Conservation (phyloP, 768 basidiomycete genomes). For the Tricholoma matsutake region DNA sequence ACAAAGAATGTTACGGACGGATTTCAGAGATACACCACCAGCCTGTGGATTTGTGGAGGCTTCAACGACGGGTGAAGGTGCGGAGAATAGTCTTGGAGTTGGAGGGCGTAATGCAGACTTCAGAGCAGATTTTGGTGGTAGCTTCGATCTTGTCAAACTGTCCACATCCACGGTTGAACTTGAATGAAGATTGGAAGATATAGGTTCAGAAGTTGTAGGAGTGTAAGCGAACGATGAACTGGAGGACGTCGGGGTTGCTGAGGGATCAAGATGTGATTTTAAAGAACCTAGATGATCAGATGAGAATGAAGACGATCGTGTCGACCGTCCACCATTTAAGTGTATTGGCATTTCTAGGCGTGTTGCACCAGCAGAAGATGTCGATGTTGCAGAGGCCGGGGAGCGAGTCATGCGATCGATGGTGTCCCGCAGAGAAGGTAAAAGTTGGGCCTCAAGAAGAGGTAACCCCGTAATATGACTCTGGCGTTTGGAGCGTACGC, state of each 20-base stretch:
- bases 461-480: conserved; percentile 53
- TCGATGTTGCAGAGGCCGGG: conserved; percentile 31
- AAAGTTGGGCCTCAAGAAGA: conserved; percentile 57
- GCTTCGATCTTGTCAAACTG: conserved; percentile 28
- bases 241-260: neutral
- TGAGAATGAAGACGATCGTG: conserved; percentile 15
- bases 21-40: conserved; percentile 23
- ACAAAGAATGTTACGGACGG: conserved; percentile 29
- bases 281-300: conserved; percentile 2
- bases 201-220: neutral
- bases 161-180: conserved; percentile 16
- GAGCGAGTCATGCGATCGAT: conserved; percentile 70
- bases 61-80: conserved; percentile 1
- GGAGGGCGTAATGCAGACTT: conserved; percentile 40
- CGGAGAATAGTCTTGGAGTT: conserved; percentile 24
- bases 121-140: conserved; percentile 29
- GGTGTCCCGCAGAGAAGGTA: conserved; percentile 71
- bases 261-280: neutral
- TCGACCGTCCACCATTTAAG: conserved; percentile 5
- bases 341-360: conserved; percentile 9
- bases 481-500: conserved; percentile 26
- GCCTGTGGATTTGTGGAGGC: conserved; percentile 8
- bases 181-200: conserved; percentile 6
- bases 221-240: neutral
- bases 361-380: conserved; percentile 2